phyloP scores from a whole-genome alignment of 768 basidiomycete species.

The Boletus tomentosulus region DNA sequence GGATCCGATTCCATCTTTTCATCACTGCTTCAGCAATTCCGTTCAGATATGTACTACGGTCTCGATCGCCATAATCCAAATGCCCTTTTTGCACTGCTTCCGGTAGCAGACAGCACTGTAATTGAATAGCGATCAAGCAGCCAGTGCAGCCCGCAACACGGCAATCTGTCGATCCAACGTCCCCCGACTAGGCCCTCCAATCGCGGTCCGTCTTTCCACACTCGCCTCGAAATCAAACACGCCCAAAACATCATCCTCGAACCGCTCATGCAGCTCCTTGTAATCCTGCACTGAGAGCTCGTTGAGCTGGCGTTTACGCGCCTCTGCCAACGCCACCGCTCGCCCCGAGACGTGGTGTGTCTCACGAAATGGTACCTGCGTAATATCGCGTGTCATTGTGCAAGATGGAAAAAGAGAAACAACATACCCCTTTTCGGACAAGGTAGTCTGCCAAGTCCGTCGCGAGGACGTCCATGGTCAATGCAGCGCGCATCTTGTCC shows the following conservation, averaged over 20 bases:
- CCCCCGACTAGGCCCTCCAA: slow-evolving; percentile 83
- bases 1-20: too few relatives aligned
- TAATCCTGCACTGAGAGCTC: slow-evolving; percentile 79
- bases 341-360: slow-evolving; percentile 98
- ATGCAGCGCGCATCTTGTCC: slow-evolving; percentile 82
- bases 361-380: slow-evolving; percentile 93
- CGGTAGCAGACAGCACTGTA: too few relatives aligned
- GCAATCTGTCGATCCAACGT: slow-evolving; percentile 86
- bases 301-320: slow-evolving; percentile 73
- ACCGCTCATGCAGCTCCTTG: slow-evolving; percentile 68
- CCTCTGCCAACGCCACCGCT: slow-evolving; percentile 92
- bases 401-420: neutral
- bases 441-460: slow-evolving; percentile 99
- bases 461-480: slow-evolving; percentile 97
- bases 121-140: slow-evolving; percentile 23
- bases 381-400: neutral
- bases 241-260: slow-evolving; percentile 72
- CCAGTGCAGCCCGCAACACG: slow-evolving; percentile 61
- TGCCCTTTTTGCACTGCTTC: neutral
- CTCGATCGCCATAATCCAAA: too few relatives aligned
- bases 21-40: too few relatives aligned
- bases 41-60: too few relatives aligned
- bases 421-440: slow-evolving; percentile 91
- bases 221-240: slow-evolving; percentile 96
- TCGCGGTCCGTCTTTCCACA: slow-evolving; percentile 87